Percentiles rank a stretch among this genome's conserved stretches.
phyloP scores from a whole-genome alignment of 1,284 basidiomycete species.

The Apiotrichum porosum region DNA sequence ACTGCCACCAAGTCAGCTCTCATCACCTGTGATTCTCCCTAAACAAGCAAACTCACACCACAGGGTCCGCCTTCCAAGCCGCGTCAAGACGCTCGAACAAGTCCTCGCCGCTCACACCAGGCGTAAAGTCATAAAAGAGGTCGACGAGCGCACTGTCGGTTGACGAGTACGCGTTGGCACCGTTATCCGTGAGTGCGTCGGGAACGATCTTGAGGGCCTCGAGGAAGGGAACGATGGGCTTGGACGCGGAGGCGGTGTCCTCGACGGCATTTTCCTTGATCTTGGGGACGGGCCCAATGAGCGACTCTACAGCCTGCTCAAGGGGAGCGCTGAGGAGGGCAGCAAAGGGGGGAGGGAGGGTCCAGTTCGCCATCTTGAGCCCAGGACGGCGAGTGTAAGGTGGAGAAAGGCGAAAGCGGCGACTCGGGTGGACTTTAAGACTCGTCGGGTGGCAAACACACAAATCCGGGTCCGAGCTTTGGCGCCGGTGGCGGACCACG shows the following conservation, averaged over 20 bases:
- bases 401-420: too few species aligned
- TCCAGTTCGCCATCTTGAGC: too few species aligned
- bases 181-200: conserved; percentile 23
- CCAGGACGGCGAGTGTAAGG: conserved; percentile 55
- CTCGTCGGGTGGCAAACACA: too few species aligned
- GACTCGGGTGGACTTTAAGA: too few species aligned
- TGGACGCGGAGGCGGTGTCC: background rate
- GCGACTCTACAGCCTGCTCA: conserved; percentile 3
- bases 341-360: conserved; percentile 12
- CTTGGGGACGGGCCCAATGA: background rate
- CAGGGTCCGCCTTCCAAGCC: conserved; percentile 24
- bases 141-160: conserved; percentile 24
- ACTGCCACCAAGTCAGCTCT: too few species aligned
- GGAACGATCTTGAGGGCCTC: conserved; percentile 13
- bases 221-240: conserved; percentile 22
- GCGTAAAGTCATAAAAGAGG: conserved; percentile 24
- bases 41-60: conserved; percentile 27
- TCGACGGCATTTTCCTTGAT: background rate
- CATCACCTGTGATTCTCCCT: too few species aligned
- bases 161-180: conserved; percentile 13
- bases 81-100: conserved; percentile 17
- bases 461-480: too few species aligned
- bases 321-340: conserved; percentile 6
- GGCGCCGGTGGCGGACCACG: too few species aligned
- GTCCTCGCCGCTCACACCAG: conserved; percentile 9